Conservation (phyloP, 371 early-diverging fungal genomes). For the Mucor ambiguus region DNA sequence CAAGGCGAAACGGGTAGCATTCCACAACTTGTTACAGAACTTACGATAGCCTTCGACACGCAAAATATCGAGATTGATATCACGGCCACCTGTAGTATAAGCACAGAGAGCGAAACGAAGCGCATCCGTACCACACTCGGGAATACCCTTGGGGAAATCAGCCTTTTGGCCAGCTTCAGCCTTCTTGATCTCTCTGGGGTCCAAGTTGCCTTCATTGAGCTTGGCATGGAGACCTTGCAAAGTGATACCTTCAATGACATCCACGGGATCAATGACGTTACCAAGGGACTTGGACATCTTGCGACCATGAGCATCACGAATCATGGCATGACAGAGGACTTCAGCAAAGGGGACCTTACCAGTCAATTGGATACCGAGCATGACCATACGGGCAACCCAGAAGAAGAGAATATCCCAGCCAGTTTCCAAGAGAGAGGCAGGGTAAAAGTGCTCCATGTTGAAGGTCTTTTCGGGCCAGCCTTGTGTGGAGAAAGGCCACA, state of each 20-base stretch:
- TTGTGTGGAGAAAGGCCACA: conserved; percentile 99
- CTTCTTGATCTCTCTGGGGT: conserved; percentile 89
- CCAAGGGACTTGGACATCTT: conserved; percentile 99
- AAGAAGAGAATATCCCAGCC: conserved; percentile 99
- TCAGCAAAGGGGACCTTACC: conserved; percentile 95
- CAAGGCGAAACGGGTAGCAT: conserved; percentile 94
- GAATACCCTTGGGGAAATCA: conserved; percentile 99
- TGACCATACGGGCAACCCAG: conserved; percentile 99
- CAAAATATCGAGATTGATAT: conserved; percentile 96
- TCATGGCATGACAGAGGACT: conserved; percentile 98
- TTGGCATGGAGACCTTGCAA: conserved; percentile 80
- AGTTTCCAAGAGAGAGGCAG: conserved; percentile 95
- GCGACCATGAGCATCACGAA: conserved; percentile 99
- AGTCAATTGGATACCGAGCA: conserved; percentile 96
- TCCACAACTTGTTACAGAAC: conserved; percentile 99
- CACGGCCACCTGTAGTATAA: conserved; percentile 91
- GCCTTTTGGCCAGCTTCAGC: conserved; percentile 87
- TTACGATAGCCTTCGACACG: conserved; percentile 99
- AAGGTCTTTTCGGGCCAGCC: conserved; percentile 95
- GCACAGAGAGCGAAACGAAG: conserved; percentile 97
- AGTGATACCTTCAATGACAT: conserved; percentile 96
- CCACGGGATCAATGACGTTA: conserved; percentile 99
- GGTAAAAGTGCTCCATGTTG: conserved; percentile 91
- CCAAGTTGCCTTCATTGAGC: conserved; percentile 89
- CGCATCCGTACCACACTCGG: conserved; percentile 99